These are phyloP conservation scores for Myxozyma vanderwaltii DNA, from an alignment of 805 yeast genomes.

Conservation along the genomic window DNA sequence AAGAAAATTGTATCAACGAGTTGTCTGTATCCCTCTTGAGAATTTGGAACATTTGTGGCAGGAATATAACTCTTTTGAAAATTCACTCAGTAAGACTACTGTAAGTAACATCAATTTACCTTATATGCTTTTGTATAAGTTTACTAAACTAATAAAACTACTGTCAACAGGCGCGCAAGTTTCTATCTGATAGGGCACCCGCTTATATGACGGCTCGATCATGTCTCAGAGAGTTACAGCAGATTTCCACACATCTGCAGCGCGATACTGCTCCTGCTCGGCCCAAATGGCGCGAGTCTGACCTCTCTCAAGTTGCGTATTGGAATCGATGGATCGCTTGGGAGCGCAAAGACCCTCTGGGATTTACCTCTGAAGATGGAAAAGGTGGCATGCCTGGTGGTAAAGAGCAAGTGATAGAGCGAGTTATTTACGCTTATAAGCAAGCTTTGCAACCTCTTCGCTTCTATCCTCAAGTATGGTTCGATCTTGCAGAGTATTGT, in stretches of 20 bases:
- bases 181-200: conserved; percentile 77
- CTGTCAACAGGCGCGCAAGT: conserved; percentile 73
- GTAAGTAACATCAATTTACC: no score
- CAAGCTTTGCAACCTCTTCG: conserved; percentile 65
- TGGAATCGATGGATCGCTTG: conserved; percentile 81
- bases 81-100: conserved; percentile 66
- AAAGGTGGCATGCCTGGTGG: conserved; percentile 25
- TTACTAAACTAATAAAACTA: neutral
- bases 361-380: conserved; percentile 48
- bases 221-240: conserved; percentile 68
- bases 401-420: conserved; percentile 48
- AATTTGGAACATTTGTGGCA: conserved; percentile 80
- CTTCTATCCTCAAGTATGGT: conserved; percentile 78
- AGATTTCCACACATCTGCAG: conserved; percentile 55
- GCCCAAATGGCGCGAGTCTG: conserved; percentile 36
- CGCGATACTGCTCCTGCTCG: conserved; percentile 35
- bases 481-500: conserved; percentile 49
- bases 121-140: neutral
- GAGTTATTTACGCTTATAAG: conserved; percentile 72
- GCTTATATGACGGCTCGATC: conserved; percentile 87
- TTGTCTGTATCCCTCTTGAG: conserved; percentile 73
- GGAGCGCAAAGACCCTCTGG: conserved; percentile 73
- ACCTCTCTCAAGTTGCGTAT: conserved; percentile 49
- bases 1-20: conserved; percentile 69
- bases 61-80: conserved; percentile 81